Conservation (phyloP, 441 rosid species). For the Geranium incanum region DNA sequence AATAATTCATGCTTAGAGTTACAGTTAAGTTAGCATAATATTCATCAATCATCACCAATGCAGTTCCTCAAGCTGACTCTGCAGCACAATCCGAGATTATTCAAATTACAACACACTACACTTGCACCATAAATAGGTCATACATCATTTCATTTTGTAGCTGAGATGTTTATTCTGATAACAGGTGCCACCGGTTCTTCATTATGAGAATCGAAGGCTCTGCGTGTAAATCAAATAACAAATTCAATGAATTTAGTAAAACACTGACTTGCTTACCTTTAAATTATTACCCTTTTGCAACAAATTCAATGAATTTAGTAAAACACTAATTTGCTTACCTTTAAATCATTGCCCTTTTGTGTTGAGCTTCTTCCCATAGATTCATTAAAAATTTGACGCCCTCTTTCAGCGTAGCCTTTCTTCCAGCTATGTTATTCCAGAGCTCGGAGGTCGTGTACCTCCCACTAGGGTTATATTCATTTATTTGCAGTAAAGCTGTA, state of each 20-base stretch:
- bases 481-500: slow-evolving; percentile 58
- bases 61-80: not conserved
- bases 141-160: not conserved
- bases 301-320: not conserved
- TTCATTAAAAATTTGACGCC: slow-evolving; percentile 47
- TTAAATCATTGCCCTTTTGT: slow-evolving; percentile 26
- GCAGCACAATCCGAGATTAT: not conserved
- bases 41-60: not conserved
- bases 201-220: not conserved
- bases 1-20: not conserved
- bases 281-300: too few species aligned
- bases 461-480: slow-evolving; percentile 87
- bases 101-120: not conserved
- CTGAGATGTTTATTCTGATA: not conserved
- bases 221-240: not conserved
- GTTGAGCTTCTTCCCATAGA: slow-evolving; percentile 40
- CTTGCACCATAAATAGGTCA: not conserved
- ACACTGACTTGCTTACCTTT: too few species aligned
- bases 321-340: slow-evolving; percentile 10
- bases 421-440: slow-evolving; percentile 64
- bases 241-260: too few species aligned
- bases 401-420: slow-evolving; percentile 59
- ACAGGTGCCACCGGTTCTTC: not conserved
- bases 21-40: not conserved
- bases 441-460: slow-evolving; percentile 67